These are phyloP conservation scores for Lachnellula willkommii DNA, from an alignment of 2,329 filamentous ascomycete species.

Conservation along the genomic window DNA sequence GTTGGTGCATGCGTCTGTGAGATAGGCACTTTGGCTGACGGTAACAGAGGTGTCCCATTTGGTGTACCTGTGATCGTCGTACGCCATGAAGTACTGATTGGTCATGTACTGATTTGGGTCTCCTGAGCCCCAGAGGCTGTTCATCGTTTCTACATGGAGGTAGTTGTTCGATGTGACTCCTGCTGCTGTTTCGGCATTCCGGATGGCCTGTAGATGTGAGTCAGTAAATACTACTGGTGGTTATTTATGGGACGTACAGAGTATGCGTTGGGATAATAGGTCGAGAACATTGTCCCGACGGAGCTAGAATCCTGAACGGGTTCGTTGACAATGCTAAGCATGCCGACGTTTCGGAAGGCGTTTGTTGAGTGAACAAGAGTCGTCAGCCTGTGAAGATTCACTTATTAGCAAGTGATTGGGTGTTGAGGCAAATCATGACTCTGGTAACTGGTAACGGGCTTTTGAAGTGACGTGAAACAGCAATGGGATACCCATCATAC, in stretches of 20 bases:
- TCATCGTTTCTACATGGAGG: slow-evolving; percentile 52
- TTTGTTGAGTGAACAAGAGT: slow-evolving; percentile 41
- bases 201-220: slow-evolving; percentile 38
- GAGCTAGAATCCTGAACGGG: slow-evolving; percentile 39
- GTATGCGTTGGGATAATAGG: slow-evolving; percentile 46
- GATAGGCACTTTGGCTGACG: slow-evolving; percentile 43
- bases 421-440: too few relatives aligned
- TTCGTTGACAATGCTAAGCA: slow-evolving; percentile 55
- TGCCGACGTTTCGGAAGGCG: slow-evolving; percentile 52
- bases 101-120: slow-evolving; percentile 44
- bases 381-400: slow-evolving; percentile 41
- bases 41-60: slow-evolving; percentile 46
- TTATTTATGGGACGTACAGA: slow-evolving; percentile 22
- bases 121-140: slow-evolving; percentile 50
- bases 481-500: too few relatives aligned
- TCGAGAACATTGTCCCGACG: slow-evolving; percentile 34
- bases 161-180: slow-evolving; percentile 38
- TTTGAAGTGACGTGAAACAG: too few relatives aligned
- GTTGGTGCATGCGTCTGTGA: slow-evolving; percentile 45
- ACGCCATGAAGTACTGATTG: slow-evolving; percentile 42
- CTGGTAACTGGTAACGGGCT: too few relatives aligned
- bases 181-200: slow-evolving; percentile 42
- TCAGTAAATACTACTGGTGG: neutral
- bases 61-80: slow-evolving; percentile 50
- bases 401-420: too few relatives aligned